A percentile compares a stretch with the other conserved stretches of the same genome.
Conservation (phyloP, 768 basidiomycete species). For the Omphalotus guepiniiformis region DNA sequence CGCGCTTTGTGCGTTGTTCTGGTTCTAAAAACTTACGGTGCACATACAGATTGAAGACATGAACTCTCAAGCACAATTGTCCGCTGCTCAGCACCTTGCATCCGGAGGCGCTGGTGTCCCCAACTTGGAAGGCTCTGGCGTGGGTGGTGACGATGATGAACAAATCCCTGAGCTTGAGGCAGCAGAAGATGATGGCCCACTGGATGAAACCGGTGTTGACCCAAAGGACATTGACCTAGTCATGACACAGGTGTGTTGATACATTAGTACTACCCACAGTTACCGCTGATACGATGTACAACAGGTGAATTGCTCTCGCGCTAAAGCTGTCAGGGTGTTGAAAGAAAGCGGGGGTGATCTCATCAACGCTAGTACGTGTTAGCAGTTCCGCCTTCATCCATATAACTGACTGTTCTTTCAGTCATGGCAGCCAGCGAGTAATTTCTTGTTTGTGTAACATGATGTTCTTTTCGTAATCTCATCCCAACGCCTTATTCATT, state of each 20-base stretch:
- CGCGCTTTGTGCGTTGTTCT: background rate
- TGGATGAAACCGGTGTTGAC: slow-evolving; percentile 87
- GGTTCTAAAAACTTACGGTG: background rate
- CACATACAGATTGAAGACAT: slow-evolving; percentile 81
- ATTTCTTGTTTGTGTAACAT: slow-evolving; percentile 30
- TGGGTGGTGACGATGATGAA: slow-evolving; percentile 56
- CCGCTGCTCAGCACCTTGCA: slow-evolving; percentile 76
- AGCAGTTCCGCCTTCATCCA: background rate
- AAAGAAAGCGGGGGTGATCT: slow-evolving; percentile 92
- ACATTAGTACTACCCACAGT: background rate
- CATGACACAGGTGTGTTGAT: slow-evolving; percentile 51
- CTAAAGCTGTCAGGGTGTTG: slow-evolving; percentile 86
- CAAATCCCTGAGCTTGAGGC: slow-evolving; percentile 84
- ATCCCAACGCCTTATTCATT: no score
- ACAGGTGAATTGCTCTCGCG: slow-evolving; percentile 84
- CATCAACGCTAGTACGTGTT: slow-evolving; percentile 89
- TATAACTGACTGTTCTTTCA: slow-evolving; percentile 26
- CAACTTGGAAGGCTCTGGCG: slow-evolving; percentile 47
- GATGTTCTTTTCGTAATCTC: no score
- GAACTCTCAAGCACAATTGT: slow-evolving; percentile 74
- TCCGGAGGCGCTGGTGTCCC: slow-evolving; percentile 39
- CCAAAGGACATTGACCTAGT: slow-evolving; percentile 95
- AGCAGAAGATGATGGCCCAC: slow-evolving; percentile 72
- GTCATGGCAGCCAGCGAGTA: slow-evolving; percentile 94
- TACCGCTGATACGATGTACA: background rate